Conservation (phyloP, 1,139 yeast genomes). For the Yamadazyma atlantica region DNA sequence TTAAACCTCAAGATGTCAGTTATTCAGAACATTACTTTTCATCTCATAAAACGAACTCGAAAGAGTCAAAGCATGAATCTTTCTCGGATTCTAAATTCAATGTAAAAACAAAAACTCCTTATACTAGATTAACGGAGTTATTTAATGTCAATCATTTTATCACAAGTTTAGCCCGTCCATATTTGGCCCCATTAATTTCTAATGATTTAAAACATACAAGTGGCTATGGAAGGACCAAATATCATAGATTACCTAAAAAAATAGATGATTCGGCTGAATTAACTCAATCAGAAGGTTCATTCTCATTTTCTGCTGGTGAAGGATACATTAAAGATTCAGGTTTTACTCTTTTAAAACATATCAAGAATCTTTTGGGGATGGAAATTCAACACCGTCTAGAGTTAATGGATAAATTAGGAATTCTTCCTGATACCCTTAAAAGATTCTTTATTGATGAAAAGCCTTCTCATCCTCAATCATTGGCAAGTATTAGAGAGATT, state of each 20-base stretch:
- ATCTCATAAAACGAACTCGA: slow-evolving; percentile 13
- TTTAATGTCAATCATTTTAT: slow-evolving; percentile 93
- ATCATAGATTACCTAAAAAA: slow-evolving; percentile 13
- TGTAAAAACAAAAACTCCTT: slow-evolving; percentile 56
- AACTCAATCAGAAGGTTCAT: slow-evolving; percentile 14
- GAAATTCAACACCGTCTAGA: slow-evolving; percentile 85
- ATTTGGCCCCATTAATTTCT: slow-evolving; percentile 82
- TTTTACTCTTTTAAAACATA: slow-evolving; percentile 32
- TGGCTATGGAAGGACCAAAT: slow-evolving; percentile 35
- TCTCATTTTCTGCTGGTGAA: slow-evolving; percentile 16
- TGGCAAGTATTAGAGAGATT: slow-evolving; percentile 61
- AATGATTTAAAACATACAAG: slow-evolving; percentile 73
- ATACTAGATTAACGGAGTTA: slow-evolving; percentile 83
- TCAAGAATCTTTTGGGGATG: slow-evolving; percentile 41
- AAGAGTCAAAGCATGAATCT: slow-evolving; percentile 15
- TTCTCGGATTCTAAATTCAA: slow-evolving; percentile 18
- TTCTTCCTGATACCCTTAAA: slow-evolving; percentile 68
- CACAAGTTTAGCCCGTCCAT: slow-evolving; percentile 88
- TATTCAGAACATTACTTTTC: slow-evolving; percentile 42
- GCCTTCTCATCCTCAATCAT: slow-evolving; percentile 63
- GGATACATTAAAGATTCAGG: slow-evolving; percentile 30
- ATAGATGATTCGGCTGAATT: slow-evolving; percentile 9
- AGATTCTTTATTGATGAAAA: slow-evolving; percentile 85
- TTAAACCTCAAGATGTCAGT: slow-evolving; percentile 50
- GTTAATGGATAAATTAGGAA: slow-evolving; percentile 74